phyloP scores from a whole-genome alignment of 73 alveolate genomes.

The Chromera velia region DNA sequence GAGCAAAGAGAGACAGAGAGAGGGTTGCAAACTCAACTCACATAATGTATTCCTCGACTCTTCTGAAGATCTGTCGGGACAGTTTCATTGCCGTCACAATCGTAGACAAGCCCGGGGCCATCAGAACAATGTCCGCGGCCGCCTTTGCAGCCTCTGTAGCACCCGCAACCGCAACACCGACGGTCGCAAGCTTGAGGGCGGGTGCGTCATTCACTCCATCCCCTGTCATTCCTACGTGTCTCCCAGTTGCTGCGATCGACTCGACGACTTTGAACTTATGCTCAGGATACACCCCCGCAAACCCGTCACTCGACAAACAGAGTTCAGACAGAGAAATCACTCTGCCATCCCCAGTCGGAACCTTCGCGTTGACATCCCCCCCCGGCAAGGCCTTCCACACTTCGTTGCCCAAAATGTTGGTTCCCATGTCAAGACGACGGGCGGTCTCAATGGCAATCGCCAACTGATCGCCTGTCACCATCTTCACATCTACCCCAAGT shows the following conservation, averaged over 20 bases:
- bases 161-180: slow-evolving; percentile 50
- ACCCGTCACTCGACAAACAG: slow-evolving; percentile 15
- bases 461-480: slow-evolving; percentile 29
- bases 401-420: slow-evolving; percentile 2
- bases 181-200: slow-evolving; percentile 57
- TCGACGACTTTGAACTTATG: slow-evolving; percentile 4
- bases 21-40: no score
- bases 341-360: not conserved
- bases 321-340: not conserved
- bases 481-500: slow-evolving; percentile 19
- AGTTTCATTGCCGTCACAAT: not conserved
- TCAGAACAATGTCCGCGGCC: not conserved
- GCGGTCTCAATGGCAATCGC: slow-evolving; percentile 33
- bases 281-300: slow-evolving; percentile 31
- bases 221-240: slow-evolving; percentile 30
- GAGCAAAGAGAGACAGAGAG: no score
- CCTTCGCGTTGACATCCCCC: not conserved
- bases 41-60: not conserved
- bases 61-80: not conserved
- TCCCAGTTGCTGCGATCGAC: not conserved
- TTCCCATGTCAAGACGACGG: slow-evolving; percentile 5
- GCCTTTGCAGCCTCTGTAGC: not conserved
- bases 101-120: not conserved
- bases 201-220: slow-evolving; percentile 71
- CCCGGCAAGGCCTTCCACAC: not conserved